These are phyloP conservation scores for Luzula sylvatica DNA, from an alignment of 176 grass and related monocot genomes.

Conservation along the genomic window DNA sequence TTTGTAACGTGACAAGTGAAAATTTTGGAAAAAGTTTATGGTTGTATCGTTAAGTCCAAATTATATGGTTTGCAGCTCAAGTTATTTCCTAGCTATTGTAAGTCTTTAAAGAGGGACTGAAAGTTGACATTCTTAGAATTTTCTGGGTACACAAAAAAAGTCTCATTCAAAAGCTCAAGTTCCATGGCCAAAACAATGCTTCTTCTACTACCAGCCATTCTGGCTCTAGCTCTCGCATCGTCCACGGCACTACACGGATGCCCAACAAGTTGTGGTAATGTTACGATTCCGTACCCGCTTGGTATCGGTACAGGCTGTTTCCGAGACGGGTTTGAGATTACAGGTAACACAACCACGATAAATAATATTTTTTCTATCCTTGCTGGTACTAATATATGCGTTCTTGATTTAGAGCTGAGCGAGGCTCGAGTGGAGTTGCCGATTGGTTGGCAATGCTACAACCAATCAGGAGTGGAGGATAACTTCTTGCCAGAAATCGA, in stretches of 20 bases:
- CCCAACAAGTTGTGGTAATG: constrained; percentile 30
- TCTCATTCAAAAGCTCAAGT: too few relatives aligned
- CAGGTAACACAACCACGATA: constrained; percentile 20
- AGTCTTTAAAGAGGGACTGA: too few relatives aligned
- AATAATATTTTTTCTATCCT: constrained; percentile 17
- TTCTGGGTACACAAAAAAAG: too few relatives aligned
- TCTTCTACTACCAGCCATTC: neutral
- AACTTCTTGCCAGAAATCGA: constrained; percentile 21
- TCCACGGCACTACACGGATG: constrained; percentile 28
- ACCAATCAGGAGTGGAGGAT: neutral
- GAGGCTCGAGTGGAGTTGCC: constrained; percentile 35
- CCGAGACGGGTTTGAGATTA: constrained; percentile 36
- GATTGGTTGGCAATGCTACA: constrained; percentile 39
- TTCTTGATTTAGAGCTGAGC: constrained; percentile 36
- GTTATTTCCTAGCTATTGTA: too few relatives aligned
- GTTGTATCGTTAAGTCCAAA: too few relatives aligned
- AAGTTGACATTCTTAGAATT: too few relatives aligned
- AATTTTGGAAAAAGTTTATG: too few relatives aligned
- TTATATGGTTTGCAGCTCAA: too few relatives aligned
- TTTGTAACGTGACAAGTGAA: too few relatives aligned
- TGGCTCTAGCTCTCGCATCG: neutral
- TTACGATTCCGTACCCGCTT: constrained; percentile 72
- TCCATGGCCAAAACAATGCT: neutral
- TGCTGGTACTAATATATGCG: neutral
- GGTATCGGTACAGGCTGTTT: constrained; percentile 46